These are phyloP conservation scores for Coccomyxa sp. DNA, from an alignment of 139 green algal species.

Conservation along the genomic window DNA sequence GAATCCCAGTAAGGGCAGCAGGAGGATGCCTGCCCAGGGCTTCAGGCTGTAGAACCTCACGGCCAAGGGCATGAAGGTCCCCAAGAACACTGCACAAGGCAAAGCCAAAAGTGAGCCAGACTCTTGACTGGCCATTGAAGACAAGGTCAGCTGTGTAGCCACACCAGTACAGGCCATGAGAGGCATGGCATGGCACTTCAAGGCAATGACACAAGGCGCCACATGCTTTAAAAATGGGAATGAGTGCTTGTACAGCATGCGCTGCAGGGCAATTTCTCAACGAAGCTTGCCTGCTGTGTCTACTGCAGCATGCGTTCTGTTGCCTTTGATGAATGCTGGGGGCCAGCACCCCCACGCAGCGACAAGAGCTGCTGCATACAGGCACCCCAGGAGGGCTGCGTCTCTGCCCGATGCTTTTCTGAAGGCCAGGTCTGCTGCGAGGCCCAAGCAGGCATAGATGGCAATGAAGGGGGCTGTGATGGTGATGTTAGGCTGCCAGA, in stretches of 20 bases:
- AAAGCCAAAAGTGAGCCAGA: too few species aligned
- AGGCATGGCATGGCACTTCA: too few species aligned
- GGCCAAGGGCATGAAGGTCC: neutral
- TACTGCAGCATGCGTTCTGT: neutral
- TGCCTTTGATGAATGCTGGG: constrained; percentile 9
- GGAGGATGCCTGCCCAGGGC: constrained; percentile 10
- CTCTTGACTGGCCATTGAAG: too few species aligned
- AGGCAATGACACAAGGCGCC: too few species aligned
- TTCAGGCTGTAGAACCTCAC: neutral
- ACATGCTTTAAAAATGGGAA: neutral
- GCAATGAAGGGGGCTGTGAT: neutral
- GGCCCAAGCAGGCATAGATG: constrained; percentile 10
- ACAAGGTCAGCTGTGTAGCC: too few species aligned
- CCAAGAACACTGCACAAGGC: too few species aligned
- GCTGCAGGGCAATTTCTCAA: neutral
- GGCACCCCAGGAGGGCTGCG: neutral
- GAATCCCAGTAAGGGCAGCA: constrained; percentile 25
- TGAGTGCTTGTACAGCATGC: neutral
- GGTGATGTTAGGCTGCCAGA: constrained; percentile 16
- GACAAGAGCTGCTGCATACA: constrained; percentile 3
- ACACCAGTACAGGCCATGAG: too few species aligned
- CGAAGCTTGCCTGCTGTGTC: neutral
- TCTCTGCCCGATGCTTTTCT: neutral
- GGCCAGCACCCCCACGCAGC: constrained; percentile 13
- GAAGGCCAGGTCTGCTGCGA: constrained; percentile 20